These are phyloP conservation scores for Telfairia occidentalis DNA, from an alignment of 331 rosid genomes.

Conservation along the genomic window DNA sequence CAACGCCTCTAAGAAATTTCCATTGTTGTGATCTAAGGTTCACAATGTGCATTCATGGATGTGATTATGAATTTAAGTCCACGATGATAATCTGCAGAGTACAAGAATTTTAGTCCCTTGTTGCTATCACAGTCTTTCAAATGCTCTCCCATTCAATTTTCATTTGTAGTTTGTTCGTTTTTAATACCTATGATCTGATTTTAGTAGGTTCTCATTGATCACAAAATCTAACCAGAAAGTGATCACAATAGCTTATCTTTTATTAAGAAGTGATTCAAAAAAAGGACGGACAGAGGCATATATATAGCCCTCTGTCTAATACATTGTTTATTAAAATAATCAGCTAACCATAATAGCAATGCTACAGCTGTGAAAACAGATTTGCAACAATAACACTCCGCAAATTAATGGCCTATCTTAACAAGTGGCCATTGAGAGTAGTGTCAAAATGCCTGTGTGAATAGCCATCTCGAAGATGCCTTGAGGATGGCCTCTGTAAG, in stretches of 20 bases:
- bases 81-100: neutral
- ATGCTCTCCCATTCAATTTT: neutral
- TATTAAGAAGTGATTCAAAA: too few species aligned
- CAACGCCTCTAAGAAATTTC: neutral
- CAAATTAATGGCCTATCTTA: too few species aligned
- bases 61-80: neutral
- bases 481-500: neutral
- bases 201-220: neutral
- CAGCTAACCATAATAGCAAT: too few species aligned
- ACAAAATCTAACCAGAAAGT: too few species aligned
- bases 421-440: neutral
- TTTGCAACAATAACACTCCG: too few species aligned
- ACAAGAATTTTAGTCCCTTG: neutral
- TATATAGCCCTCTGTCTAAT: too few species aligned
- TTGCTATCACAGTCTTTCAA: neutral
- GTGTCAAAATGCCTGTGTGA: neutral
- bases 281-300: too few species aligned
- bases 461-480: neutral
- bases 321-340: too few species aligned
- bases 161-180: neutral
- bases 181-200: neutral
- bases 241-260: too few species aligned
- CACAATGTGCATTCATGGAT: neutral
- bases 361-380: too few species aligned
- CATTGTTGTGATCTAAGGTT: neutral